phyloP scores from a whole-genome alignment of 176 grass and related monocot species.

The Lolium perenne region DNA sequence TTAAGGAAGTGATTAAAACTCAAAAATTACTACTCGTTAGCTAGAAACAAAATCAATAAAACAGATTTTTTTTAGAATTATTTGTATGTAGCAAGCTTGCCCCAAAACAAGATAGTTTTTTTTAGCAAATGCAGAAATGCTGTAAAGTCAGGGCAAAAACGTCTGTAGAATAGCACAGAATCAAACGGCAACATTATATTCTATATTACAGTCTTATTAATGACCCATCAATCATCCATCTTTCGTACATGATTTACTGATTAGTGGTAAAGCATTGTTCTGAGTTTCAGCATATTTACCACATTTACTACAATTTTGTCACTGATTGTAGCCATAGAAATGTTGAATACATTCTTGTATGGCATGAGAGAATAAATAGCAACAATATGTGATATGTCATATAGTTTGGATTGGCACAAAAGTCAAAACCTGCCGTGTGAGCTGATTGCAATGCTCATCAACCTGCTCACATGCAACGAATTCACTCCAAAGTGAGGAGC shows the following conservation, averaged over 20 bases:
- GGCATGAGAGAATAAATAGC: slow-evolving; percentile 10
- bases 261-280: not conserved
- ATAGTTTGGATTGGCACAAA: slow-evolving; percentile 28
- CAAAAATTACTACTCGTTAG: not conserved
- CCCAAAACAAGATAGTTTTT: not conserved
- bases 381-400: not conserved
- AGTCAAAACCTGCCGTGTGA: slow-evolving; percentile 71
- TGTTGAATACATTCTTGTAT: not conserved
- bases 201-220: not conserved
- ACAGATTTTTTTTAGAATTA: not conserved
- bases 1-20: slow-evolving; percentile 21
- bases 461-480: slow-evolving; percentile 75
- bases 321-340: slow-evolving; percentile 12
- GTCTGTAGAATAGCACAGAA: not conserved
- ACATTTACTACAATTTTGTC: not conserved
- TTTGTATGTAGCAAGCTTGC: slow-evolving; percentile 1
- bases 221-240: not conserved
- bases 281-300: slow-evolving; percentile 6
- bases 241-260: not conserved
- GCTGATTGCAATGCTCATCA: slow-evolving; percentile 82
- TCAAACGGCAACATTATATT: not conserved
- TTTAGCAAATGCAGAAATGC: slow-evolving; percentile 15
- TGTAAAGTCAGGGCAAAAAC: not conserved
- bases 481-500: slow-evolving; percentile 85
- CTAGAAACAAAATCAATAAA: slow-evolving; percentile 8